Conservation (phyloP, 2,329 filamentous ascomycete genomes). For the Penicillium sp. region DNA sequence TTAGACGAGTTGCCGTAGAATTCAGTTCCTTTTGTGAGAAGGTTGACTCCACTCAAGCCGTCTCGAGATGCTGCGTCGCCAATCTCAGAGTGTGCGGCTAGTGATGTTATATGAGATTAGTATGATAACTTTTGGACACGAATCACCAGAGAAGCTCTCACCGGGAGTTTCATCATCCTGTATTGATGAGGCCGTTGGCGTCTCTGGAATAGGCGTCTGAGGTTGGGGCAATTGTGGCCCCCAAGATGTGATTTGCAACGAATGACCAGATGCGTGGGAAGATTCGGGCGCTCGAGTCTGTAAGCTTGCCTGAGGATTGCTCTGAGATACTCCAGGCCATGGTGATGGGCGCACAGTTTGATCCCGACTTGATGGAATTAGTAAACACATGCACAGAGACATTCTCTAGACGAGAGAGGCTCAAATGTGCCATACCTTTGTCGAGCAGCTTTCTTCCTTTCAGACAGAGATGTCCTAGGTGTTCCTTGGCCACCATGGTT, state of each 20-base stretch:
- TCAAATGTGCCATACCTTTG: neutral
- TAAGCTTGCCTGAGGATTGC: neutral
- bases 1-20: slow-evolving; percentile 36
- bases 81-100: neutral
- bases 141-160: neutral
- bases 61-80: slow-evolving; percentile 27
- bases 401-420: neutral
- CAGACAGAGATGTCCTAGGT: neutral
- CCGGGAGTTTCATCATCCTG: neutral
- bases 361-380: neutral
- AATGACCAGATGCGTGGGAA: neutral
- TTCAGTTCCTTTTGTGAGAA: slow-evolving; percentile 34
- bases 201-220: neutral
- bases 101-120: neutral
- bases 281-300: neutral
- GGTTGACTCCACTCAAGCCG: slow-evolving; percentile 33
- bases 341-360: neutral
- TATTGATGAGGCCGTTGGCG: neutral
- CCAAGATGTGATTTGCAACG: neutral
- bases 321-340: neutral
- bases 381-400: neutral
- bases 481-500: neutral
- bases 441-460: neutral
- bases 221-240: neutral
- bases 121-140: neutral